Percentiles rank a stretch among this genome's conserved stretches.
Evolutionary conservation across 345 rosid genomes (phyloP).

Genomic region (Gossypium herbaceum): DNA sequence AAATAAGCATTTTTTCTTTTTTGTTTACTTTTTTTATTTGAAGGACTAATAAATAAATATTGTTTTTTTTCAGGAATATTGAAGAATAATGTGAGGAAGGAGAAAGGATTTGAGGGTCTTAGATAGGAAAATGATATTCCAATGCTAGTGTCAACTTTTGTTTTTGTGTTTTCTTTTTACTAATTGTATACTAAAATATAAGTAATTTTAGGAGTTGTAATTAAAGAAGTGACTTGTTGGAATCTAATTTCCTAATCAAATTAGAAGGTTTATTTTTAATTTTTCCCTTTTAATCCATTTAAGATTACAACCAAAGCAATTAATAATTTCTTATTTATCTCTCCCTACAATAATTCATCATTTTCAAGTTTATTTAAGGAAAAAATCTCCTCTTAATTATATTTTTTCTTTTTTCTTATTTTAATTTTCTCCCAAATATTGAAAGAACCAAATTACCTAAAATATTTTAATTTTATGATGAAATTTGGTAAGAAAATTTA

Average conservation of each 20-base stretch:
- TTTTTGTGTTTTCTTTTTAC: constrained; percentile 12
- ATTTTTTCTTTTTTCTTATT: no score
- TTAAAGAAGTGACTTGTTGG: constrained; percentile 16
- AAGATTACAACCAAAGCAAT: constrained; percentile 18
- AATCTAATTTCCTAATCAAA: constrained; percentile 22
- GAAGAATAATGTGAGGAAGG: constrained; percentile 51
- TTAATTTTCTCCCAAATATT: not conserved
- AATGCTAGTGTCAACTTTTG: constrained; percentile 17
- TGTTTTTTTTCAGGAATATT: constrained; percentile 40
- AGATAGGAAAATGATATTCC: constrained; percentile 25
- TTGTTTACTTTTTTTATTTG: not conserved
- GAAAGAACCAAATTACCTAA: not conserved
- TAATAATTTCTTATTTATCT: constrained; percentile 11
- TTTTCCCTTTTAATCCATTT: not conserved
- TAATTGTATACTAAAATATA: constrained; percentile 11
- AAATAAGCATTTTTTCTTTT: no score
- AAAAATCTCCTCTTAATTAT: no score
- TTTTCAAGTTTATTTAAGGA: not conserved
- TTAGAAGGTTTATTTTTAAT: not conserved
- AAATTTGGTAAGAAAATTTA: not conserved
- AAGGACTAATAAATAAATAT: not conserved
- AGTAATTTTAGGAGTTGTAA: constrained; percentile 14
- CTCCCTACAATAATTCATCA: not conserved
- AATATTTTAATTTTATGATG: not conserved
- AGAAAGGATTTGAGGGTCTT: constrained; percentile 38